Conservation (phyloP, 2,329 filamentous ascomycete genomes). For the Trichoderma hamatum region DNA sequence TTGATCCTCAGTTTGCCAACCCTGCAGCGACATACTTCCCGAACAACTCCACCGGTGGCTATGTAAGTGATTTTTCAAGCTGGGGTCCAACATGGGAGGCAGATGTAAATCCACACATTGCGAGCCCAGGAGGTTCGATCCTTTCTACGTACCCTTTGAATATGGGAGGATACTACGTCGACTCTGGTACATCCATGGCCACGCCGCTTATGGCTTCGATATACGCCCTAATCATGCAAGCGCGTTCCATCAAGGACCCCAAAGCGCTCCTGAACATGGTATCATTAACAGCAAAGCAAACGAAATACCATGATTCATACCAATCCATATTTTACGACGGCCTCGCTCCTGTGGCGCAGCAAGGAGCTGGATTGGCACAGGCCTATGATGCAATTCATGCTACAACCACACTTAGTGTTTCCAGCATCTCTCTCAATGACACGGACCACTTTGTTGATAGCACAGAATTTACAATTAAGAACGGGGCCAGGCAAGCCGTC, state of each 20-base stretch:
- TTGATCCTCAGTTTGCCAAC: slow-evolving; percentile 1
- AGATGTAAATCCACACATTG: slow-evolving; percentile 58
- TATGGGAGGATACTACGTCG: slow-evolving; percentile 53
- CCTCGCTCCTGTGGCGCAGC: slow-evolving; percentile 60
- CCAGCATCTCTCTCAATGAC: slow-evolving; percentile 65
- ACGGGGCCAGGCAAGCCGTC: slow-evolving; percentile 52
- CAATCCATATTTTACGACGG: slow-evolving; percentile 39
- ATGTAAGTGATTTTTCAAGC: slow-evolving; percentile 54
- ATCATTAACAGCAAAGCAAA: slow-evolving; percentile 52
- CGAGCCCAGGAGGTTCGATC: slow-evolving; percentile 59
- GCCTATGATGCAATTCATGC: slow-evolving; percentile 61
- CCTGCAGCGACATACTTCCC: not conserved
- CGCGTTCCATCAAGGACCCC: slow-evolving; percentile 54
- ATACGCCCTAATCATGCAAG: slow-evolving; percentile 56
- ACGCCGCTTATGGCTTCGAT: slow-evolving; percentile 59
- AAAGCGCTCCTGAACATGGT: slow-evolving; percentile 52
- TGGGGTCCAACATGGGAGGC: slow-evolving; percentile 66
- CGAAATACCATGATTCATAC: slow-evolving; percentile 49
- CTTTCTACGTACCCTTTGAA: slow-evolving; percentile 58
- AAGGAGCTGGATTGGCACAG: slow-evolving; percentile 63
- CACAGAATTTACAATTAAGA: slow-evolving; percentile 58
- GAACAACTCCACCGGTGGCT: slow-evolving; percentile 54
- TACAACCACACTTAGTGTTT: slow-evolving; percentile 56
- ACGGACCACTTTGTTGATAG: slow-evolving; percentile 57
- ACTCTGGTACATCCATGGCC: slow-evolving; percentile 64